phyloP scores from a whole-genome alignment of 1,139 yeast species.

The Yamadazyma membranifaciens region DNA sequence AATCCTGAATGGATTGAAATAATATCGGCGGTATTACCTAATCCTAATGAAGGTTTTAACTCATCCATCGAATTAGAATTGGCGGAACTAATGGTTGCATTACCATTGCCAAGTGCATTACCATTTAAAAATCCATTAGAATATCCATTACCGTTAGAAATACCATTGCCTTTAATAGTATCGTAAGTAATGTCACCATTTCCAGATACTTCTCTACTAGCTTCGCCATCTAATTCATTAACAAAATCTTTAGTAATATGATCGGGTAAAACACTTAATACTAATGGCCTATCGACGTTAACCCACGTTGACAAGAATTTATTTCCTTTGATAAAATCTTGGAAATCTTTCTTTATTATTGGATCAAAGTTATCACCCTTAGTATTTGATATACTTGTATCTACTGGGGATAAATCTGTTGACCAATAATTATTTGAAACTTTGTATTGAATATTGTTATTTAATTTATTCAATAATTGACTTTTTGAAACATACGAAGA shows the following conservation, averaged over 20 bases:
- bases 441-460: constrained; percentile 29
- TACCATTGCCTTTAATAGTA: constrained; percentile 5
- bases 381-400: constrained; percentile 4
- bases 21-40: constrained; percentile 44
- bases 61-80: constrained; percentile 5
- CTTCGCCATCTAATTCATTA: not conserved
- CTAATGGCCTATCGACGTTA: constrained; percentile 30
- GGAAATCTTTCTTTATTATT: constrained; percentile 22
- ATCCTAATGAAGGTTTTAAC: constrained; percentile 24
- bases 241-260: constrained; percentile 5
- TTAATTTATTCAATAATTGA: constrained; percentile 22
- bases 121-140: constrained; percentile 10
- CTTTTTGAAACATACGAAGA: constrained; percentile 26
- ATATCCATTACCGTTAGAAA: constrained; percentile 5
- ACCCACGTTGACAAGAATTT: constrained; percentile 33
- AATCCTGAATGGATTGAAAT: constrained; percentile 42
- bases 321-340: constrained; percentile 33
- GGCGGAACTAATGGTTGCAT: constrained; percentile 5
- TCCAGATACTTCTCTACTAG: not conserved
- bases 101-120: not conserved
- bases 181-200: not conserved
- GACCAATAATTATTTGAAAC: constrained; percentile 31
- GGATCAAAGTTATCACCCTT: constrained; percentile 5
- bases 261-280: constrained; percentile 12
- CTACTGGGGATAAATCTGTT: constrained; percentile 17